These are phyloP conservation scores for Pseudogymnoascus sp. DNA, from an alignment of 2,329 filamentous ascomycete species.

Conservation along the genomic window DNA sequence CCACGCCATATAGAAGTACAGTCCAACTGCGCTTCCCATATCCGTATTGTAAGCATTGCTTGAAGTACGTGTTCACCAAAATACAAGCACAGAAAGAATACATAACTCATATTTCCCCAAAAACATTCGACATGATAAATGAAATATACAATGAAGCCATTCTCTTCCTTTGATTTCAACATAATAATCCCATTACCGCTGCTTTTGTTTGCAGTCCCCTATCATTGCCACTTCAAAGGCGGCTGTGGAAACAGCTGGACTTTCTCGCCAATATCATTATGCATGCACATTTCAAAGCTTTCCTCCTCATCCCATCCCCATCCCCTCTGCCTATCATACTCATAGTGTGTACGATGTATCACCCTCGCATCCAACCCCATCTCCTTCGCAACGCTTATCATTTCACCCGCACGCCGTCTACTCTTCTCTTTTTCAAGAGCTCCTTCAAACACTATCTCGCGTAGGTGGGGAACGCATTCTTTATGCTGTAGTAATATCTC, in stretches of 20 bases:
- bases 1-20: not conserved
- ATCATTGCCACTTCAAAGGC: not conserved
- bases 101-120: not conserved
- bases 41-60: not conserved
- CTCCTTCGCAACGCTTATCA: not conserved
- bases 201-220: not conserved
- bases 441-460: not conserved
- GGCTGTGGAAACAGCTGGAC: not conserved
- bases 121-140: too few relatives aligned
- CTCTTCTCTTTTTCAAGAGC: not conserved
- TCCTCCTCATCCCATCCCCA: not conserved
- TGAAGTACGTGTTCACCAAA: not conserved
- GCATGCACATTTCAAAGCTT: not conserved
- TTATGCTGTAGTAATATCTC: not conserved
- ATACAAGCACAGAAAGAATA: not conserved
- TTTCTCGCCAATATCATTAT: not conserved
- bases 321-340: not conserved
- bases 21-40: not conserved
- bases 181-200: not conserved
- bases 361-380: not conserved
- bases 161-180: not conserved
- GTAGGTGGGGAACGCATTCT: not conserved
- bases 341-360: not conserved
- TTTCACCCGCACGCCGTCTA: not conserved
- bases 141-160: too few relatives aligned